These are phyloP conservation scores for Centaurea solstitialis DNA, from an alignment of 129 eudicot genomes.

Conservation along the genomic window DNA sequence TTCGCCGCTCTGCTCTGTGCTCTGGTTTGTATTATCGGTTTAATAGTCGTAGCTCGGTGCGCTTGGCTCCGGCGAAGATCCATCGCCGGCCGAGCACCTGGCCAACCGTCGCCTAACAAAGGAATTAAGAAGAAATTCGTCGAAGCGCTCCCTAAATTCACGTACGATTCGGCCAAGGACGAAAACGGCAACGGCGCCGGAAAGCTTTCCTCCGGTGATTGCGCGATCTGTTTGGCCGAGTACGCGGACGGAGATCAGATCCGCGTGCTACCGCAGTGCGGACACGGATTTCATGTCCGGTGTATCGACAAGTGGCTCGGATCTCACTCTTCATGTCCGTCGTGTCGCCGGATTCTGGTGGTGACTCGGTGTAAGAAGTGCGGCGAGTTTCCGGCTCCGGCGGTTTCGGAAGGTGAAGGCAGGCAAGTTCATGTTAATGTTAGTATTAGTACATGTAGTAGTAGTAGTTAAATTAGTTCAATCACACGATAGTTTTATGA, in stretches of 20 bases:
- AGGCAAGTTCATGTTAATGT: conserved; percentile 10
- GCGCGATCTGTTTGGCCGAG: conserved; percentile 79
- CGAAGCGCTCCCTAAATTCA: conserved; percentile 45
- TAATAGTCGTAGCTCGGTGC: conserved; percentile 58
- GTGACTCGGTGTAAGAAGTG: conserved; percentile 59
- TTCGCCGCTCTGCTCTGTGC: conserved; percentile 69
- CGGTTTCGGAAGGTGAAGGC: conserved; percentile 13
- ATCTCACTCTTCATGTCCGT: conserved; percentile 79
- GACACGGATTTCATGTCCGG: conserved; percentile 65
- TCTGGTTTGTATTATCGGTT: conserved; percentile 56
- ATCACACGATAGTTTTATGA: neutral
- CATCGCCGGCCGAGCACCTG: neutral
- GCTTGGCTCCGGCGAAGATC: conserved; percentile 54
- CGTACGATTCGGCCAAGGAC: conserved; percentile 16
- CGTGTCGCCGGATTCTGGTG: conserved; percentile 63
- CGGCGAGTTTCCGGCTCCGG: conserved; percentile 45
- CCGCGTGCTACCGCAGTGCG: conserved; percentile 73
- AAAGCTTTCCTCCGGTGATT: conserved; percentile 35
- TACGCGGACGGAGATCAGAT: conserved; percentile 67
- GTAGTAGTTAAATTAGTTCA: neutral
- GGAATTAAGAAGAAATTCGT: conserved; percentile 57
- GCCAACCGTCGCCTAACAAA: conserved; percentile 36
- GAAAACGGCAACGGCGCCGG: neutral
- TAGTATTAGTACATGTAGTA: conserved; percentile 15
- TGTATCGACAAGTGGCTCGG: conserved; percentile 83